Evolutionary conservation across 225 moss, liverwort and hornwort species (phyloP).

Genomic region (Pseudisothecium myosuroides): DNA sequence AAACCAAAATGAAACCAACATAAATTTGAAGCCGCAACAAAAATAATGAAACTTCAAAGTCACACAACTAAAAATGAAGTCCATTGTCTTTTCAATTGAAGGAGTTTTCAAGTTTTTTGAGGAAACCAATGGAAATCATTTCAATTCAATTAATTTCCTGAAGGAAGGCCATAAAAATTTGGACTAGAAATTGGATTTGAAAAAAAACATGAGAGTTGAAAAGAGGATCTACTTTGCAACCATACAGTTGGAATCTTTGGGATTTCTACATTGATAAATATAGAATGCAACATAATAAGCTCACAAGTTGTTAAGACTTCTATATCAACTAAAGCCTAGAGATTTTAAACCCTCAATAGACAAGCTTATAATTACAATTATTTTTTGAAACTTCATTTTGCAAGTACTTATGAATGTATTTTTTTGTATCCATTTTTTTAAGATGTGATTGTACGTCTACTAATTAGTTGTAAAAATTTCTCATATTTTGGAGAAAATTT

Average conservation of each 20-base stretch:
- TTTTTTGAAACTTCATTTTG: not conserved
- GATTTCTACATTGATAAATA: not conserved
- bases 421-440: not conserved
- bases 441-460: not conserved
- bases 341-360: not conserved
- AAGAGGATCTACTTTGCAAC: not conserved
- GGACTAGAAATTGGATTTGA: not conserved
- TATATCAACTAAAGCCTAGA: not conserved
- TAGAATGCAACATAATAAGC: rapidly evolving
- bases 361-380: not conserved
- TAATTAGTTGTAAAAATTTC: not conserved
- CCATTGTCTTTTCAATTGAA: not conserved
- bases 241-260: rapidly evolving
- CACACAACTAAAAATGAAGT: too few species aligned
- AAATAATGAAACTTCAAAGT: too few species aligned
- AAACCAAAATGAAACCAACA: not conserved
- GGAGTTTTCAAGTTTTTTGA: not conserved
- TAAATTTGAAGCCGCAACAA: not conserved
- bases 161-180: not conserved
- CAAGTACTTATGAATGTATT: not conserved
- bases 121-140: not conserved
- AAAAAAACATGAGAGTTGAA: not conserved
- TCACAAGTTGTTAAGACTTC: not conserved
- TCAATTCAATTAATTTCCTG: not conserved
- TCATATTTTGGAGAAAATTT: not conserved